phyloP scores from a whole-genome alignment of 352 stramenopile genomes.

The Phytophthora parvispora region DNA sequence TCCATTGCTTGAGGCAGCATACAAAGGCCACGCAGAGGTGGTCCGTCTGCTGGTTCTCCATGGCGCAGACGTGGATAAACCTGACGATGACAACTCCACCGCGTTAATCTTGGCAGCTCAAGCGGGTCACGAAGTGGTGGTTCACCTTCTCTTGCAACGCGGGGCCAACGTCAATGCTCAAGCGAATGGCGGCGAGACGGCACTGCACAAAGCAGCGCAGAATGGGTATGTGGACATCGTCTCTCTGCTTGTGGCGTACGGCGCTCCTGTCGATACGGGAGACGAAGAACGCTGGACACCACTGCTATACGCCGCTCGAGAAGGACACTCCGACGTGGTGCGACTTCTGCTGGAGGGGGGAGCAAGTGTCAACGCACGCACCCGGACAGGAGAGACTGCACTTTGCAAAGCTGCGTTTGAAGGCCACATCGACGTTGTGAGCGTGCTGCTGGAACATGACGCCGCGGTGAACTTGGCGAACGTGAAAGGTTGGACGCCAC shows the following conservation, averaged over 20 bases:
- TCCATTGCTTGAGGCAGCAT: not conserved
- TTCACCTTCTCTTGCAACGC: not conserved
- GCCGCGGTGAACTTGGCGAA: not conserved
- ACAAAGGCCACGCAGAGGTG: not conserved
- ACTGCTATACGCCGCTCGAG: not conserved
- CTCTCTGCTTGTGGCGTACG: not conserved
- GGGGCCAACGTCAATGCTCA: not conserved
- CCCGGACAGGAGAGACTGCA: not conserved
- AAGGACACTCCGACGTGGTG: not conserved
- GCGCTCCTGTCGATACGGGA: not conserved
- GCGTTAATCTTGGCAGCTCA: not conserved
- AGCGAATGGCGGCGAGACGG: slow-evolving; percentile 1
- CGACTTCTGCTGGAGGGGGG: not conserved
- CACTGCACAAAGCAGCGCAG: slow-evolving; percentile 3
- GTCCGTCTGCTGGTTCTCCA: not conserved
- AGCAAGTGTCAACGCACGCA: not conserved
- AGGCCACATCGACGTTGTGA: not conserved
- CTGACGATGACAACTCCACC: not conserved
- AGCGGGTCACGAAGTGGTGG: not conserved
- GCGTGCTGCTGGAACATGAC: not conserved
- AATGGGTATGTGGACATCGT: not conserved
- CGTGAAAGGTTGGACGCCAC: not conserved
- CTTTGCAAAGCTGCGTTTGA: slow-evolving; percentile 2
- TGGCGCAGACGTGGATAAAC: not conserved
- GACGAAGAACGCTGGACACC: not conserved